These are phyloP conservation scores for Boletus coccyginus DNA, from an alignment of 768 basidiomycete species.

Conservation along the genomic window DNA sequence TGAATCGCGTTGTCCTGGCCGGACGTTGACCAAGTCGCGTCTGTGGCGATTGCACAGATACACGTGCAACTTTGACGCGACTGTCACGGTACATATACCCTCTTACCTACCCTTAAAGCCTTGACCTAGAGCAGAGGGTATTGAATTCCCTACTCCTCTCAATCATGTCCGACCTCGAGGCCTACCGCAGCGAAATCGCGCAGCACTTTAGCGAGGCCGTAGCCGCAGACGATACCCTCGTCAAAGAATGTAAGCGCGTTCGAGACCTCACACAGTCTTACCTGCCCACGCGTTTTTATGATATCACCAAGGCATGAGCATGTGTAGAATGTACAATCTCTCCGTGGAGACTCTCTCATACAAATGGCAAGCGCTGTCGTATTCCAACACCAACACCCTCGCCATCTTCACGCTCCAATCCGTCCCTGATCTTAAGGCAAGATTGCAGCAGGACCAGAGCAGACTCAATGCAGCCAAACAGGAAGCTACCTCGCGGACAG, in stretches of 20 bases:
- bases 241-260: slow-evolving; percentile 49
- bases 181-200: slow-evolving; percentile 20
- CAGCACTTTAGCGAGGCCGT: slow-evolving; percentile 28
- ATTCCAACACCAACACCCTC: slow-evolving; percentile 28
- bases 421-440: slow-evolving; percentile 41
- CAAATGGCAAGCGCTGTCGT: slow-evolving; percentile 63
- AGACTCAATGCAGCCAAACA: slow-evolving; percentile 32
- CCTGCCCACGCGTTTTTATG: slow-evolving; percentile 12
- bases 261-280: background rate
- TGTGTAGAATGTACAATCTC: slow-evolving; percentile 64
- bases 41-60: too few relatives aligned
- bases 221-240: slow-evolving; percentile 40
- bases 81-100: too few relatives aligned
- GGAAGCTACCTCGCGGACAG: slow-evolving; percentile 26
- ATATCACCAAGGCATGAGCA: slow-evolving; percentile 47
- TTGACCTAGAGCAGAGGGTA: too few relatives aligned
- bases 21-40: too few relatives aligned
- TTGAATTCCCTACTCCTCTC: background rate
- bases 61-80: too few relatives aligned
- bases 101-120: too few relatives aligned
- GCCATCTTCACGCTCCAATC: slow-evolving; percentile 49
- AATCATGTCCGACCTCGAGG: slow-evolving; percentile 22
- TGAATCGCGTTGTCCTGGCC: too few relatives aligned
- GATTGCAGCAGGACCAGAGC: slow-evolving; percentile 43
- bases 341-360: slow-evolving; percentile 52